Base-by-base conservation (phyloP, 2,329 filamentous ascomycete species). In the Sphaerulina musiva region DNA sequence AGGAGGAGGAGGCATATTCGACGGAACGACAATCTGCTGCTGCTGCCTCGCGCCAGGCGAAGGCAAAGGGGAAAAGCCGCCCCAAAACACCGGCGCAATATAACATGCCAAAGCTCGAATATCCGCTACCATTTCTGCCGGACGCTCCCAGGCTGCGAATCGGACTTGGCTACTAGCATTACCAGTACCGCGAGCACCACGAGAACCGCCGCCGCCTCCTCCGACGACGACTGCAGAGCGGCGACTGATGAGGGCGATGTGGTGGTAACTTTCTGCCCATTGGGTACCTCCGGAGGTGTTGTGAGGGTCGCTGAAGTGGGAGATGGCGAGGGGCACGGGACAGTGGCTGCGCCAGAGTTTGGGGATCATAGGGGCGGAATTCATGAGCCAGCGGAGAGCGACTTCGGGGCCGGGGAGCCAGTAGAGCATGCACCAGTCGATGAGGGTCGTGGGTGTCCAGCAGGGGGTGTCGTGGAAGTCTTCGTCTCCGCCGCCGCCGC, bases 391-490 rank as follows among this genome's bases (percentile, higher is more conserved):
- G 26, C 82, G 72, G 60, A 85, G 68, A 2, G 76, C 77, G 1
- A 77, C 77, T 62, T 86, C 83, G 0, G 82, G 82, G 0, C 83
- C 84, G 0, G 84, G 83, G 0, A 87, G 68, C 84, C 84, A 87
- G 20, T 82, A 78, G 29, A 86, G 69, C 65, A 81, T 78, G 1
- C 81, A 78, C 62, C 84, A 72, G 14, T 80, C 81, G 54, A 87
- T 73, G 23, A 86, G 72, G 51, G 85, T 80, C 1, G 69, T 71
- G 4, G 68, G 66, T 4, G 66, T 65, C 71, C 71, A 74, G 14
- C 14, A 17, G 14, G 14, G 14, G 10, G 54, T 41, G 36, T 47
- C 54, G 20, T 48, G 53, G 50, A 46, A 43, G 34, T 17, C 39
- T 23, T 31, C 11, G 51, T 47, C 10, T 31, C 10, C 26, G 32